A percentile compares a stretch with the other conserved stretches of the same genome.
Conservation (phyloP, 768 basidiomycete species). For the Xerocomus brunneocitrinus region DNA sequence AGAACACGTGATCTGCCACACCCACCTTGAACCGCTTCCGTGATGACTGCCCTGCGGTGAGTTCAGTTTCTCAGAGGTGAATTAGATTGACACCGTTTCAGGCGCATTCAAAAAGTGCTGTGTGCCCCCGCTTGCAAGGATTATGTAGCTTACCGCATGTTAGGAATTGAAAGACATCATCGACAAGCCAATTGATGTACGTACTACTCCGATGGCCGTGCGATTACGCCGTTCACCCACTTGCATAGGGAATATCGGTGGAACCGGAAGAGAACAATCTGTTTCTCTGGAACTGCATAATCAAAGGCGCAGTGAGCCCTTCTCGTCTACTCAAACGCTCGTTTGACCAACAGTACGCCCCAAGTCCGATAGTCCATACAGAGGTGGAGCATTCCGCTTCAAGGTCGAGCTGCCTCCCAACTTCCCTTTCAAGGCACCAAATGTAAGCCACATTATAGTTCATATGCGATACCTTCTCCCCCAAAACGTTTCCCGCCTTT, state of each 20-base stretch:
- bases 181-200: slow-evolving; percentile 61
- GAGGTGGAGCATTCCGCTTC: slow-evolving; percentile 75
- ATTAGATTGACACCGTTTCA: slow-evolving; percentile 30
- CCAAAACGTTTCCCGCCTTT: slow-evolving; percentile 13
- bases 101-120: slow-evolving; percentile 73
- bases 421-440: slow-evolving; percentile 86
- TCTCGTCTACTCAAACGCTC: not conserved
- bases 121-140: slow-evolving; percentile 1
- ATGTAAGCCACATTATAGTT: slow-evolving; percentile 38
- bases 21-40: not conserved
- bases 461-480: slow-evolving; percentile 9
- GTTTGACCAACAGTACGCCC: slow-evolving; percentile 1
- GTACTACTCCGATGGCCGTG: slow-evolving; percentile 16
- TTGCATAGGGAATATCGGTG: slow-evolving; percentile 53
- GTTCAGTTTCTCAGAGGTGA: slow-evolving; percentile 2
- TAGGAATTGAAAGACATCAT: slow-evolving; percentile 67
- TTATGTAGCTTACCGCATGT: slow-evolving; percentile 8
- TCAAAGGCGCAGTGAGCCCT: slow-evolving; percentile 65
- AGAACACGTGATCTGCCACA: not conserved
- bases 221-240: slow-evolving; percentile 10
- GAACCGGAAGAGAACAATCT: slow-evolving; percentile 67
- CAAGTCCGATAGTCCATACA: slow-evolving; percentile 78
- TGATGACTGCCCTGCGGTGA: slow-evolving; percentile 40
- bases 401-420: slow-evolving; percentile 66
- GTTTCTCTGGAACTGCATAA: slow-evolving; percentile 70